Evolutionary conservation across 805 yeast genomes (phyloP), one percentile per base, ranked within the genome.

Genomic region (Hanseniaspora taiwanica): DNA sequence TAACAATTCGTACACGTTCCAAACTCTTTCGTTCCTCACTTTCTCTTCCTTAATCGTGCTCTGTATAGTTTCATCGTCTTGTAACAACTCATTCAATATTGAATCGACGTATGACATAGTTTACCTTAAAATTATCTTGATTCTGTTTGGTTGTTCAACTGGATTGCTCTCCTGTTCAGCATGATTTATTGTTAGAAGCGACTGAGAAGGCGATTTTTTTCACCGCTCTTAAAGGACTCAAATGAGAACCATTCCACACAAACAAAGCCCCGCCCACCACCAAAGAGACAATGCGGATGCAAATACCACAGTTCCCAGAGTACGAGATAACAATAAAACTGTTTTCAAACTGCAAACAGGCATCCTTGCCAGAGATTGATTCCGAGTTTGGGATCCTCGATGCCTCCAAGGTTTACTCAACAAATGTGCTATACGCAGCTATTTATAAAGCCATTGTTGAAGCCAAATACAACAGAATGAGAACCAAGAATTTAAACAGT

Each of bases 401-500:
- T 53, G 74, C 84, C 2, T 57, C 60, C 9, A 67, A 73, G 18
- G 55, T 84, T 2, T 56, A 76, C 2, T 75, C 84, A 0, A 39
- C 64, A 13, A 84, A 80, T 45, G 91, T 81, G 47, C 48, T 84
- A 10, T 61, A 65, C 40, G 64, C 77, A 36, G 76, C 83, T 1
- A 55, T 78, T 1, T 74, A 78, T 53, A 70, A 78, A 46, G 72
- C 83, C 2, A 48, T 82, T 2, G 55, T 68, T 12, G 86, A 81
- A 53, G 49, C 56, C 19, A 53, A 53, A 1, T 62, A 64, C 24
- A 71, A 64, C 12, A 65, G 48, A 36, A 65, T 73, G 64, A 69
- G 77, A 47, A 78, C 94, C 8, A 75, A 70, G 47, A 69, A 76
- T 1, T 48, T 83, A 24, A 81, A 81, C 52, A 76, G 91, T 0